Conservation (phyloP, 2,329 filamentous ascomycete species). For the Botrytis aclada region DNA sequence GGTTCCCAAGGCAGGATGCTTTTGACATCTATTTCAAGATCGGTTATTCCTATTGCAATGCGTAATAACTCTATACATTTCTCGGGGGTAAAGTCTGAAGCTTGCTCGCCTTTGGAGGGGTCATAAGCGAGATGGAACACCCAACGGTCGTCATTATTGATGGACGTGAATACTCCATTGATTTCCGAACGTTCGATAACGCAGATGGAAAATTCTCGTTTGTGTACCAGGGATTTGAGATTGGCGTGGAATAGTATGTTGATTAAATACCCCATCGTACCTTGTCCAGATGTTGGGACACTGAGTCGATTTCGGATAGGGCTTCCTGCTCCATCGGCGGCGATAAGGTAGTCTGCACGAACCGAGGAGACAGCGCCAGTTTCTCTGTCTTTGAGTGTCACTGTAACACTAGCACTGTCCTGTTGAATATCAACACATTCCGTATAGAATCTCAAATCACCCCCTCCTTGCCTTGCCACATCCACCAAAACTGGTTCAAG, state of each 20-base stretch:
- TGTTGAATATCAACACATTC: conserved; percentile 32
- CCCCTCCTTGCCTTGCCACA: conserved; percentile 37
- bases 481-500: conserved; percentile 42
- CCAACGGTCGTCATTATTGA: conserved; percentile 34
- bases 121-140: conserved; percentile 35
- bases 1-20: conserved; percentile 39
- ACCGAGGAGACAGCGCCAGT: conserved; percentile 25
- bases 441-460: conserved; percentile 39
- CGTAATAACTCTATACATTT: conserved; percentile 30
- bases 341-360: conserved; percentile 40
- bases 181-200: conserved; percentile 31
- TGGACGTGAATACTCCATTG: conserved; percentile 28
- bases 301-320: conserved; percentile 33
- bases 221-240: conserved; percentile 33
- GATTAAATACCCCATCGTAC: conserved; percentile 37
- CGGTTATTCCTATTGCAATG: conserved; percentile 36
- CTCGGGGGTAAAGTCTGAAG: conserved; percentile 27
- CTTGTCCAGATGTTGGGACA: conserved; percentile 35
- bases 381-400: conserved; percentile 27
- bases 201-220: conserved; percentile 39
- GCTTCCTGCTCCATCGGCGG: conserved; percentile 40
- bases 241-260: conserved; percentile 40
- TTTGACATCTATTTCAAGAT: conserved; percentile 36
- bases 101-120: conserved; percentile 27
- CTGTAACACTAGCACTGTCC: conserved; percentile 33